Evolutionary conservation across 129 eudicot genomes (phyloP).

Genomic region (Calendula officinalis): DNA sequence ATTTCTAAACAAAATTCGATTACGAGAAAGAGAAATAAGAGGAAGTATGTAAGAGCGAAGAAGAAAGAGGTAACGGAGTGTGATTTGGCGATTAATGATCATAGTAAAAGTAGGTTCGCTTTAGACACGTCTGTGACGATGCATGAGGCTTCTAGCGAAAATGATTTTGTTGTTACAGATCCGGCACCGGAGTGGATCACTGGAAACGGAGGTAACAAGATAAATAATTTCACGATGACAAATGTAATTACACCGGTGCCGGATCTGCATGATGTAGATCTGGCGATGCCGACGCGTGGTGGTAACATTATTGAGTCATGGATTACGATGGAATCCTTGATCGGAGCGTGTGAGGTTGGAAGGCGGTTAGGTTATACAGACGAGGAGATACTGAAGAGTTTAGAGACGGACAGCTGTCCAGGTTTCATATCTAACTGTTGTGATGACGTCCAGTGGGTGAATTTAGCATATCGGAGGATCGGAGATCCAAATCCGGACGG

Average conservation of each 20-base stretch:
- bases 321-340: not conserved
- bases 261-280: not conserved
- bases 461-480: not conserved
- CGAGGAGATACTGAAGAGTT: not conserved
- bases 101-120: too few species aligned
- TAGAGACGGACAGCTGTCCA: not conserved
- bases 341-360: not conserved
- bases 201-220: not conserved
- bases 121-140: not conserved
- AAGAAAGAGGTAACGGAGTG: not conserved
- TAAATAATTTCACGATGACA: not conserved
- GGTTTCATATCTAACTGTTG: not conserved
- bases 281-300: not conserved
- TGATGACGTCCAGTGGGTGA: not conserved
- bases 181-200: not conserved
- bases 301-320: not conserved
- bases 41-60: not conserved
- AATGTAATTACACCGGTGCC: not conserved
- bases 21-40: not conserved
- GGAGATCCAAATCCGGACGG: not conserved
- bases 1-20: not conserved
- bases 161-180: too few species aligned
- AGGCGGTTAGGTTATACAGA: not conserved
- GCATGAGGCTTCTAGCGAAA: not conserved
- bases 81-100: not conserved